A percentile compares a stretch with the other conserved stretches of the same genome.
Conservation (phyloP, 1,284 basidiomycete genomes). For the Flammula alnicola region DNA sequence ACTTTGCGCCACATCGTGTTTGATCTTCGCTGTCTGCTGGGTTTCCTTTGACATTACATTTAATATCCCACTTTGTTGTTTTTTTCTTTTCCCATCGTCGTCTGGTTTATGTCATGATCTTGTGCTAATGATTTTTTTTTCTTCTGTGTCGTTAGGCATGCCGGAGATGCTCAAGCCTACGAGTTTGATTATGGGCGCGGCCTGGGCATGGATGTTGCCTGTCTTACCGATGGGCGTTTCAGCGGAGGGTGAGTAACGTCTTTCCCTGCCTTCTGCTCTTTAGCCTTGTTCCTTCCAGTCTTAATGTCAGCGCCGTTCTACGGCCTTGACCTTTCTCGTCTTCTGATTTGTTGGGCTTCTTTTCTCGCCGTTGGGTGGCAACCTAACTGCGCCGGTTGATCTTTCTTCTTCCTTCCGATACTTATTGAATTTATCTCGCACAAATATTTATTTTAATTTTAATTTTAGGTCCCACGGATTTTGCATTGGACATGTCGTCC, state of each 20-base stretch:
- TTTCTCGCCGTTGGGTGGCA: background rate
- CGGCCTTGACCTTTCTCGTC: background rate
- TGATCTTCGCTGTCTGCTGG: background rate
- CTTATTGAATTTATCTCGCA: background rate
- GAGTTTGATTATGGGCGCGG: conserved; percentile 93
- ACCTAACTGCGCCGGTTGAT: background rate
- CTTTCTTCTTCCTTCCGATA: background rate
- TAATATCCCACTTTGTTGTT: conserved; percentile 6
- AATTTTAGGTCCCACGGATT: conserved; percentile 80
- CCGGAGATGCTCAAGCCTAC: conserved; percentile 95
- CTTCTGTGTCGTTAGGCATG: conserved; percentile 63
- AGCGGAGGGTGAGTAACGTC: conserved; percentile 77
- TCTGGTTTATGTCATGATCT: conserved; percentile 19
- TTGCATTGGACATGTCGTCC: conserved; percentile 91
- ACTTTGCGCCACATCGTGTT: background rate
- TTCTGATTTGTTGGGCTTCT: background rate
- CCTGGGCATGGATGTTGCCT: conserved; percentile 88
- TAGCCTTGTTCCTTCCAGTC: background rate
- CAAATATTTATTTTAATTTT: too few relatives aligned
- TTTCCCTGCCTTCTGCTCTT: conserved; percentile 8
- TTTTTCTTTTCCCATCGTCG: conserved; percentile 25
- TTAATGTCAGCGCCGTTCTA: background rate
- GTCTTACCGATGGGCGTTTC: conserved; percentile 93
- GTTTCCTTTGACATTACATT: background rate
- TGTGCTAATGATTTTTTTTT: conserved; percentile 13